Evolutionary conservation across 2,329 filamentous ascomycete genomes (phyloP), one percentile per base, ranked within the genome.

Genomic region (Ophiostoma sp.): DNA sequence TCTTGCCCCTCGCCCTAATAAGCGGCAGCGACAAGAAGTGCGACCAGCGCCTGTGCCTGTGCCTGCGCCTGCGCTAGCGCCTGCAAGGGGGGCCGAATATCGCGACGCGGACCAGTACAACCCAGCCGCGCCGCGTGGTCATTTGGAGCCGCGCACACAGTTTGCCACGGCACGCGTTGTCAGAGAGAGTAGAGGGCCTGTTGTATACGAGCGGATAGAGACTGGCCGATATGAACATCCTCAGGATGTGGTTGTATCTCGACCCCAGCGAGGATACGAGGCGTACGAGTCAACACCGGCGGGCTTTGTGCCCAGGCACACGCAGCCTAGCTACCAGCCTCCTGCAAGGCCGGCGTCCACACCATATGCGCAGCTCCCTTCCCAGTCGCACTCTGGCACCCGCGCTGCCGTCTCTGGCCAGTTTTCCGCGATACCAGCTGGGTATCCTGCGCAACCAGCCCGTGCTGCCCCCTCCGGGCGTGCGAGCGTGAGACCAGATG

Each of bases 1-100:
- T 27, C 79, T 83, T n/a, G 81, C 83, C 70, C 76, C 81, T 44
- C 81, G 85, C 65, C 83, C 86, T 9, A 79, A 78, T 72, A 89
- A 89, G 75, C 83, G 86, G 66, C 82, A 83, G 73, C 82, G 83
- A 71, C 81, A 84, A 63, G 76, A 77, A 41, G 77, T 79, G 62
- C 79, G 78, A 65, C 80, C 47, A 78, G 78, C 67, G 27, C 2
- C 55, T 55, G 36, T 38, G 45, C 44, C 55, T 65, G 66, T 44
- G 16, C 14, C 60, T n/a, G 38, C 36, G 40, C 36, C 40, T n/a
- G 60, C 40, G n/a, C 36, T 12, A 1, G n/a, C 16, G 60, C 8
- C 63, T 12, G 42, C 63, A 44, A 14, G 38, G 2, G 38, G 12
- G 27, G 16, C 14, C 4, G 38, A 64, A 62, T 67, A 74, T 71